Evolutionary conservation across 2,329 filamentous ascomycete genomes (phyloP).

Genomic region (Colletotrichum cereale): DNA sequence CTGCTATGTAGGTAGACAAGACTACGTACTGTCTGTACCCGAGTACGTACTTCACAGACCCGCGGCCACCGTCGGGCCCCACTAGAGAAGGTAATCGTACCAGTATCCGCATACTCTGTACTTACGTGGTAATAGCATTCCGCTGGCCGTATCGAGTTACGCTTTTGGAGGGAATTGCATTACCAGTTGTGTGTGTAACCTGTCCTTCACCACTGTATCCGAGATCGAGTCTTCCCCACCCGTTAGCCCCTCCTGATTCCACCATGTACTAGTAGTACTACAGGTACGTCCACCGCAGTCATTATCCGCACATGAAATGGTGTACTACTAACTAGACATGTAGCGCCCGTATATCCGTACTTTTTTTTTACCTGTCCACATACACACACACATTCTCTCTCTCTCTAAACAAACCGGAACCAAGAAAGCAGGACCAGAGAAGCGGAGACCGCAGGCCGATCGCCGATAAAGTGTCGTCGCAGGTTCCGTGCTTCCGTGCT

Average conservation of each 20-base stretch:
- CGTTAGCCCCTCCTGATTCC: background rate
- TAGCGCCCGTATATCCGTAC: too few relatives aligned
- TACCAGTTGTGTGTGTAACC: constrained; percentile 19
- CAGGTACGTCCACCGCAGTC: too few relatives aligned
- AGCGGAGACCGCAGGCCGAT: constrained; percentile 5
- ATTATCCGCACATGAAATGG: too few relatives aligned
- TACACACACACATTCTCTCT: too few relatives aligned
- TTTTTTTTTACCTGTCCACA: too few relatives aligned
- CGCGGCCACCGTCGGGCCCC: constrained; percentile 22
- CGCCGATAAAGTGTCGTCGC: constrained; percentile 20
- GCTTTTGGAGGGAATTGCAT: background rate
- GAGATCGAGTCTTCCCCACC: constrained; percentile 17
- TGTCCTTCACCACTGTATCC: constrained; percentile 36
- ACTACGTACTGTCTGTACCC: too few relatives aligned
- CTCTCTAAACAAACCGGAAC: background rate
- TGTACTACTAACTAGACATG: too few relatives aligned
- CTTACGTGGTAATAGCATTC: too few relatives aligned
- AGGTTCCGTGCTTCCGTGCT: background rate
- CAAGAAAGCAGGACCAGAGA: background rate
- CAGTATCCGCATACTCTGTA: too few relatives aligned
- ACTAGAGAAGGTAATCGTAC: constrained; percentile 31
- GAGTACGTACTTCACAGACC: constrained; percentile 20
- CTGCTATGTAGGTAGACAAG: too few relatives aligned
- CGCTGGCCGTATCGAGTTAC: constrained; percentile 1
- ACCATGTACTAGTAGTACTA: too few relatives aligned